Percentiles rank a stretch among this genome's conserved stretches.
Evolutionary conservation across 768 basidiomycete species (phyloP).

Genomic region (Mycena chlorophos): DNA sequence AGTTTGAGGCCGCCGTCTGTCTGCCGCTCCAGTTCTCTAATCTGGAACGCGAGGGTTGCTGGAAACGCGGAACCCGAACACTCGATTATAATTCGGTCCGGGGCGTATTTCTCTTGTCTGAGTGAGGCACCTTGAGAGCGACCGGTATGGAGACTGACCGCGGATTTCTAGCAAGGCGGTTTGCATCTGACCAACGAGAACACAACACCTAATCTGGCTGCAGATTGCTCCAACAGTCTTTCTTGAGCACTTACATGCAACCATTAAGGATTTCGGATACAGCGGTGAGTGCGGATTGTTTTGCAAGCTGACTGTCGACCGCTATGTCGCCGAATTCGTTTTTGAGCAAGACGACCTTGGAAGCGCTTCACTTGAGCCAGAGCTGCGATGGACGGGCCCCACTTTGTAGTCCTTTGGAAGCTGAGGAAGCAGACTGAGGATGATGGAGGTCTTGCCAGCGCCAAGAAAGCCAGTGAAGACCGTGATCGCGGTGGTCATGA

Average conservation of each 20-base stretch:
- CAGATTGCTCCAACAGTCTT: not conserved
- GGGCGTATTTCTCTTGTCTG: constrained; percentile 68
- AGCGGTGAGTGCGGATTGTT: constrained; percentile 78
- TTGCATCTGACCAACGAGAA: constrained; percentile 94
- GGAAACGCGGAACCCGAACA: constrained; percentile 98
- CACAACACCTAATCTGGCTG: constrained; percentile 70
- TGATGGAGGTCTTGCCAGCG: constrained; percentile 78
- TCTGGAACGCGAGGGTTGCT: constrained; percentile 92
- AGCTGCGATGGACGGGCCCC: no score
- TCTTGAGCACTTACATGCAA: constrained; percentile 68
- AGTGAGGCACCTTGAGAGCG: not conserved
- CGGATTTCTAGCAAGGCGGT: constrained; percentile 85
- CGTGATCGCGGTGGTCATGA: constrained; percentile 86
- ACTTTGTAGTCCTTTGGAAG: constrained; percentile 84
- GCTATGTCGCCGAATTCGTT: constrained; percentile 96
- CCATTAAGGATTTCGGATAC: constrained; percentile 95
- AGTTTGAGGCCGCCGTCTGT: constrained; percentile 74
- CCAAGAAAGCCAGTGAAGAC: constrained; percentile 95
- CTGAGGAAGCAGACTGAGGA: constrained; percentile 79
- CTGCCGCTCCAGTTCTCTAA: constrained; percentile 82
- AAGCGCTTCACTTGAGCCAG: no score
- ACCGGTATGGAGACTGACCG: constrained; percentile 44
- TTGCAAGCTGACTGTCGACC: constrained; percentile 92
- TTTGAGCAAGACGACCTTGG: constrained; percentile 89
- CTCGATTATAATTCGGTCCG: constrained; percentile 93